Conservation (phyloP, 2,329 filamentous ascomycete genomes). For the Sclerotinia subarctica region DNA sequence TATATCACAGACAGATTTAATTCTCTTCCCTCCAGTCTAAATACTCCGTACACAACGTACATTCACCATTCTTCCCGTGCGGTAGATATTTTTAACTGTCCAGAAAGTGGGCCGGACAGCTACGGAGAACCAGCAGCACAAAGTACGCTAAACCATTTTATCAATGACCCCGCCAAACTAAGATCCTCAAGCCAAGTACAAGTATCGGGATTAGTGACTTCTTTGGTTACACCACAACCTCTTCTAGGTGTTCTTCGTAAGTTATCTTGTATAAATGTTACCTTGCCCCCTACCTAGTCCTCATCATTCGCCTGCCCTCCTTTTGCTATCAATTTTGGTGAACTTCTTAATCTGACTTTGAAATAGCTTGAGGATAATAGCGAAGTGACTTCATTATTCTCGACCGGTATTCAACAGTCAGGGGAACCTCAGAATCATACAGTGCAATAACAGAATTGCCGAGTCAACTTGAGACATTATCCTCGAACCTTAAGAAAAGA, state of each 20-base stretch:
- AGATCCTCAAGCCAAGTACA: not conserved
- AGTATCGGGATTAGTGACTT: not conserved
- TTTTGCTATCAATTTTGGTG: not conserved
- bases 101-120: not conserved
- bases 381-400: not conserved
- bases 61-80: not conserved
- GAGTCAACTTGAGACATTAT: not conserved
- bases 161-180: not conserved
- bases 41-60: not conserved
- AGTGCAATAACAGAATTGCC: not conserved
- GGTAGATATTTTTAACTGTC: not conserved
- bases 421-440: constrained; percentile 17
- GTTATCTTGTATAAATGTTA: constrained; percentile 3
- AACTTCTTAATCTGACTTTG: not conserved
- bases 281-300: not conserved
- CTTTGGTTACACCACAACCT: not conserved
- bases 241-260: not conserved
- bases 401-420: not conserved
- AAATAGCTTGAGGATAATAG: not conserved
- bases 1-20: not conserved
- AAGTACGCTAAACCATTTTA: not conserved
- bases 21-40: not conserved
- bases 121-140: not conserved
- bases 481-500: not conserved
- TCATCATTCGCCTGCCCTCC: not conserved